A percentile compares a stretch with the other conserved stretches of the same genome.
Conservation (phyloP, 306 rosid genomes). For the Inga leiocalycina region DNA sequence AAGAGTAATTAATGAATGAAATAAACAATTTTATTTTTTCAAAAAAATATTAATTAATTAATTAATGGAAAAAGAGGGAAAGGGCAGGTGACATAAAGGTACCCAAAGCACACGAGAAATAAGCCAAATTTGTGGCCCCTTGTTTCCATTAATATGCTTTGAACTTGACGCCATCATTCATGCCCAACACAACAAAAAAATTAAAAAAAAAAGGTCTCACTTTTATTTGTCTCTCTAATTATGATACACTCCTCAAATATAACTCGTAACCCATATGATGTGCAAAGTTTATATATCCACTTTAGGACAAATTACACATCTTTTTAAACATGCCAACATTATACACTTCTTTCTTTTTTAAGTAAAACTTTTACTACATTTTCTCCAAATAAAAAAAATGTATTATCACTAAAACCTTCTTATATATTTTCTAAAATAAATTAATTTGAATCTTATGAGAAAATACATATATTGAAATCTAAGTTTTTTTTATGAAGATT, state of each 20-base stretch:
- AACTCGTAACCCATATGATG: background rate
- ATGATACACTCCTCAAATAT: conserved; percentile 38
- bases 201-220: conserved; percentile 2
- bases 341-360: background rate
- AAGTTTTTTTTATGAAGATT: too few species aligned
- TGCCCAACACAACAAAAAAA: conserved; percentile 25
- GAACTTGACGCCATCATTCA: conserved; percentile 43
- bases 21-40: background rate
- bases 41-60: background rate
- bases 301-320: background rate
- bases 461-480: too few species aligned
- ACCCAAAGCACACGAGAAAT: conserved; percentile 42
- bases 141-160: conserved; percentile 32
- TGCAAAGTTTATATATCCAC: background rate
- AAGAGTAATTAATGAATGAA: background rate
- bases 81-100: conserved; percentile 45
- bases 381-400: background rate
- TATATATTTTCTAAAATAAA: background rate
- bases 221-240: conserved; percentile 44
- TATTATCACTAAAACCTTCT: background rate
- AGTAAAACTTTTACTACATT: background rate
- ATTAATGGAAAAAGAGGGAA: conserved; percentile 30
- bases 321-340: background rate
- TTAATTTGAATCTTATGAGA: background rate
- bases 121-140: conserved; percentile 35